Evolutionary conservation across 148 eudicot genomes (phyloP).

Genomic region (Nepenthes gracilis): DNA sequence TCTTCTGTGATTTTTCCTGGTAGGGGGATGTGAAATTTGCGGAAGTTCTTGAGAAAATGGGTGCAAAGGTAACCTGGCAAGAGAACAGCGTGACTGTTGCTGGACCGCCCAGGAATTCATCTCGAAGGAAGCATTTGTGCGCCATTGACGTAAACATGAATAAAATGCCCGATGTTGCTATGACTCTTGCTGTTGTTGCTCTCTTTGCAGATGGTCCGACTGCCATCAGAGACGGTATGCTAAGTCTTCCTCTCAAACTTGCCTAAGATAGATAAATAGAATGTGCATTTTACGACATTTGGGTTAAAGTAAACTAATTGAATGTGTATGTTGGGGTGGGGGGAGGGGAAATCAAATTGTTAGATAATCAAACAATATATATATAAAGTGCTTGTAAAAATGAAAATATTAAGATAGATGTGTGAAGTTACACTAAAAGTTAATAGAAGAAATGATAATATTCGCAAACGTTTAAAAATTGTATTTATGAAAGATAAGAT

Average conservation of each 20-base stretch:
- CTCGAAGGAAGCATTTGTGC: constrained; percentile 64
- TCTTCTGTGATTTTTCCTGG: background rate
- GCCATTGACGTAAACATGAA: constrained; percentile 96
- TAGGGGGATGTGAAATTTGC: constrained; percentile 99
- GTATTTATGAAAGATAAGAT: no score
- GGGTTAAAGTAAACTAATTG: no score
- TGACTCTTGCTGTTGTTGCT: constrained; percentile 97
- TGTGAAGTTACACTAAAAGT: no score
- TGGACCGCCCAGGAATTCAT: constrained; percentile 70
- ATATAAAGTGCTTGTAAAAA: no score
- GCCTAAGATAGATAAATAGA: background rate
- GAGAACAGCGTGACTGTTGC: constrained; percentile 91
- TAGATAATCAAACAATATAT: no score
- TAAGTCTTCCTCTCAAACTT: no score
- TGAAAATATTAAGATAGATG: no score
- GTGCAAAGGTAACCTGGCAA: constrained; percentile 88
- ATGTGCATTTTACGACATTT: no score
- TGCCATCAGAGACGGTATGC: constrained; percentile 92
- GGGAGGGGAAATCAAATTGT: no score
- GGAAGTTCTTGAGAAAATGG: constrained; percentile 96
- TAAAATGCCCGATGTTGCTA: constrained; percentile 99
- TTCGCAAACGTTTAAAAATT: no score
- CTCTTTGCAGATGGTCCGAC: constrained; percentile 95
- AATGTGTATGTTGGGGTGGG: no score
- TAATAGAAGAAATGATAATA: no score